A percentile compares a stretch with the other conserved stretches of the same genome.
Conservation (phyloP, 2,329 filamentous ascomycete genomes). For the Fusarium illudens region DNA sequence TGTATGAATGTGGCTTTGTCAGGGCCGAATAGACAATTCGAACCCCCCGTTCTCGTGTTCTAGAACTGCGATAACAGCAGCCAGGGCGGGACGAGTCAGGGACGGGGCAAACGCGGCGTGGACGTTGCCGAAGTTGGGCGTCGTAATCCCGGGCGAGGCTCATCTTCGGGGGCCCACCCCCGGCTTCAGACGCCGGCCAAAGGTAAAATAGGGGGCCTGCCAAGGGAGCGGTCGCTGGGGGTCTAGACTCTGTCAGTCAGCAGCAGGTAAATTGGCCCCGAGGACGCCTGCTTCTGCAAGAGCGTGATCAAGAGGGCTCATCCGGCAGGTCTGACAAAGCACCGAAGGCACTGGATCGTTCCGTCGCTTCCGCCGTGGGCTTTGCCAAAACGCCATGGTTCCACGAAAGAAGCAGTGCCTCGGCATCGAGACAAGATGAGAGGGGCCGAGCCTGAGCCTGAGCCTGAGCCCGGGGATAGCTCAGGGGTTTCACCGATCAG, state of each 20-base stretch:
- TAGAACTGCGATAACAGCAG: background rate
- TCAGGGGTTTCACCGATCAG: background rate
- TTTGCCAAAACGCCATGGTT: slow-evolving; percentile 12
- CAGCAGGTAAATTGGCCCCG: slow-evolving; percentile 6
- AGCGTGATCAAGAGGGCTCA: slow-evolving; percentile 1
- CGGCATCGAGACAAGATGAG: slow-evolving; percentile 8
- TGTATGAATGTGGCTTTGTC: background rate
- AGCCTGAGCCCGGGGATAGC: background rate
- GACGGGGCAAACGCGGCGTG: slow-evolving; percentile 9
- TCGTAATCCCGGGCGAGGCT: slow-evolving; percentile 2
- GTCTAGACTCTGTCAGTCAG: slow-evolving; percentile 33
- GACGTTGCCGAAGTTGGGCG: background rate
- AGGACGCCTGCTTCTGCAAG: background rate
- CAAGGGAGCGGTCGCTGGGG: slow-evolving; percentile 23
- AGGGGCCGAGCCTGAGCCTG: background rate
- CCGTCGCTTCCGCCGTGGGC: slow-evolving; percentile 21
- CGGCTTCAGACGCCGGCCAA: slow-evolving; percentile 11
- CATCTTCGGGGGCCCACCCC: slow-evolving; percentile 12
- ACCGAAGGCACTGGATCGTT: background rate
- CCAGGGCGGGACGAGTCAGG: background rate
- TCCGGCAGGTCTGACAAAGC: slow-evolving; percentile 32
- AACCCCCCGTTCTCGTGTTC: background rate
- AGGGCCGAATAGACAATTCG: background rate
- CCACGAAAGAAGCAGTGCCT: slow-evolving; percentile 17
- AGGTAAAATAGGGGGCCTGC: slow-evolving; percentile 18